A percentile compares a stretch with the other conserved stretches of the same genome.
phyloP scores from a whole-genome alignment of 2,329 filamentous ascomycete species.

The Xylaria sp. region DNA sequence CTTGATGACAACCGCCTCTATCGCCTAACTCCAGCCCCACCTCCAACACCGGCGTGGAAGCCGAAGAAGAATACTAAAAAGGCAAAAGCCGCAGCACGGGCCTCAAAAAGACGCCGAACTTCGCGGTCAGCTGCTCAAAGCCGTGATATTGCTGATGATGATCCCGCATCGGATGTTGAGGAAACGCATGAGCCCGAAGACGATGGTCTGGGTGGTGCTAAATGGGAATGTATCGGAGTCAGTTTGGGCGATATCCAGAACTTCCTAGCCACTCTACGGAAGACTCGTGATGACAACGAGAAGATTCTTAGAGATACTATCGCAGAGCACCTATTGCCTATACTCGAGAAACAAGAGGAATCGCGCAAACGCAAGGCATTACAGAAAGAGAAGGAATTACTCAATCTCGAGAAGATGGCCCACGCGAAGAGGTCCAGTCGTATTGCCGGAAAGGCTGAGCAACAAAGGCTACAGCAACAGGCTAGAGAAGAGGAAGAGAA shows the following conservation, averaged over 20 bases:
- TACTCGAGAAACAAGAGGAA: conserved; percentile 82
- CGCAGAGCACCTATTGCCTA: conserved; percentile 81
- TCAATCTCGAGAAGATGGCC: conserved; percentile 87
- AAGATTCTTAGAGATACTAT: conserved; percentile 79
- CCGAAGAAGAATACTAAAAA: conserved; percentile 73
- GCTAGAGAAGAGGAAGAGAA: conserved; percentile 76
- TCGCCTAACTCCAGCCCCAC: conserved; percentile 80
- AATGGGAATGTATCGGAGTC: conserved; percentile 92
- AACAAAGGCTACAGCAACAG: conserved; percentile 78
- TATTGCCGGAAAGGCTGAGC: conserved; percentile 83
- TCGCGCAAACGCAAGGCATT: conserved; percentile 76
- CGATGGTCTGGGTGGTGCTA: conserved; percentile 78
- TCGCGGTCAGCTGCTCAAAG: conserved; percentile 57
- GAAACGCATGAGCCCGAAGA: conserved; percentile 55
- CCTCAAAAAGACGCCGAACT: conserved; percentile 77
- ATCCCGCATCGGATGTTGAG: conserved; percentile 47
- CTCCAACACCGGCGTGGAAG: conserved; percentile 67
- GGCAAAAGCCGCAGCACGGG: conserved; percentile 70
- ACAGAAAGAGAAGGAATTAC: conserved; percentile 79
- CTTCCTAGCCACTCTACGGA: conserved; percentile 77
- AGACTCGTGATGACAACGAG: conserved; percentile 85
- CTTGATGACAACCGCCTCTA: conserved; percentile 96
- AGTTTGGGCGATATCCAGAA: conserved; percentile 79
- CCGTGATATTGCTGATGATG: conserved; percentile 53
- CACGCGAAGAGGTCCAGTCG: conserved; percentile 93